Base-by-base conservation (phyloP, 352 stramenopile genomes). In the Globisporangium solare region DNA sequence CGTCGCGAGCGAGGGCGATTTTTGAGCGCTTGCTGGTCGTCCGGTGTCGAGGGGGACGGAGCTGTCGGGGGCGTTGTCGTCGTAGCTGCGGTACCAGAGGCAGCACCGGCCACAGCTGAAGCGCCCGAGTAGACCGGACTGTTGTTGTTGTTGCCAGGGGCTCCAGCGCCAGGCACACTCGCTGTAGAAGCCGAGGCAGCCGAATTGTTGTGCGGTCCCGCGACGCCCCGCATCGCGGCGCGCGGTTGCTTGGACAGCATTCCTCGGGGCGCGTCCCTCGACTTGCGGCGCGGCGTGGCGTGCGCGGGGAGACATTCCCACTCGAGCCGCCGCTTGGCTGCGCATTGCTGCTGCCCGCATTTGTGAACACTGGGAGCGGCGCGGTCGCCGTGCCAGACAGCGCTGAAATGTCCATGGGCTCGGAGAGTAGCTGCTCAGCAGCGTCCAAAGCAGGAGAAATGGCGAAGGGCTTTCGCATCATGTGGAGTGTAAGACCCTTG, bases 171-270 rank as follows among this genome's bases (percentile, higher is more conserved):
- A 10, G 37, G 20, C 1, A 18, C 32, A 45, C 32, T 21, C 6
- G 37, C 41, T 10, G 47, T 10, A 35, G 27, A 35, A 35, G 27
- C 7, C 27, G 27, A 35, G 7, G 27, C 27, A 35, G 27, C 27
- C 27, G 27, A 3, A 35, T 35, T 35, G 27, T 35, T 35, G 27
- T 35, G 27, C 11, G 21, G n/a, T 35, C 27, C n/a, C 14, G 41
- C 18, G 10, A 58, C 41, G 20, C 52, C 52, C 11, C 56, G 49
- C 27, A 47, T 32, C 6, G 49, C 49, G 13, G 56, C 56, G 2
- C 56, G 56, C 21, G 56, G 56, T 4, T 63, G 56, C 32, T 57
- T 63, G 11, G 49, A 52, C 6, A 58, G 41, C 49, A 63, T 63
- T 5, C 56, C 41, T 18, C 49, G 41, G 7, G 49, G 18, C 4